These are phyloP conservation scores for Solanum peruvianum DNA, from an alignment of 257 asterid genomes.

Conservation along the genomic window DNA sequence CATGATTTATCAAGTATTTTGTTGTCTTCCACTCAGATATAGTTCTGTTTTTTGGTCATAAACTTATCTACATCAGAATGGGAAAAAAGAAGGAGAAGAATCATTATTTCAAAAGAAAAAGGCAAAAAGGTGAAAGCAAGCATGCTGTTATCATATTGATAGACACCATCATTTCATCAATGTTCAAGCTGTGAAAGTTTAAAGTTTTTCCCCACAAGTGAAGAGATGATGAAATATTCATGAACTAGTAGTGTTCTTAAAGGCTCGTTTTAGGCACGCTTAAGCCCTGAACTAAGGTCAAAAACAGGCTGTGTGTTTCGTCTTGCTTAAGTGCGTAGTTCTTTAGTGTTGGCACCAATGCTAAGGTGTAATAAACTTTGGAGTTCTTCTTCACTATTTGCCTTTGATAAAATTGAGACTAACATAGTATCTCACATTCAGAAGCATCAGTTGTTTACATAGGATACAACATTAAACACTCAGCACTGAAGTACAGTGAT, in stretches of 20 bases:
- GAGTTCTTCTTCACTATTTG: background rate
- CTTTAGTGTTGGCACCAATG: background rate
- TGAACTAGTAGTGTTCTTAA: background rate
- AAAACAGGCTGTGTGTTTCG: background rate
- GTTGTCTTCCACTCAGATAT: background rate
- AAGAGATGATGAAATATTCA: background rate
- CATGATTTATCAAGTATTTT: background rate
- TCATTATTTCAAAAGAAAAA: background rate
- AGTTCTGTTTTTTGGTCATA: background rate
- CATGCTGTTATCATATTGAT: background rate
- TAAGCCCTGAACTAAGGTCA: background rate
- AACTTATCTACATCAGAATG: background rate
- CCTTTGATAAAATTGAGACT: background rate
- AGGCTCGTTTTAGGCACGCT: background rate
- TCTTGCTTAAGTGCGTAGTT: background rate
- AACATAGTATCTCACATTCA: background rate
- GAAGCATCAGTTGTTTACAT: background rate
- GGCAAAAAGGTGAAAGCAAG: background rate
- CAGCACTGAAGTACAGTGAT: background rate
- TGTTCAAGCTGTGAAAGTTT: slow-evolving; percentile 1
- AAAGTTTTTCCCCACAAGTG: background rate
- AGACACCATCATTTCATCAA: slow-evolving; percentile 16
- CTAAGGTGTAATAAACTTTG: background rate
- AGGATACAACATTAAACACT: background rate
- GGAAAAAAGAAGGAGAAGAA: background rate